Evolutionary conservation across 495 filamentous ascomycete species (phyloP).

Genomic region (Talaromyces proteolyticus): DNA sequence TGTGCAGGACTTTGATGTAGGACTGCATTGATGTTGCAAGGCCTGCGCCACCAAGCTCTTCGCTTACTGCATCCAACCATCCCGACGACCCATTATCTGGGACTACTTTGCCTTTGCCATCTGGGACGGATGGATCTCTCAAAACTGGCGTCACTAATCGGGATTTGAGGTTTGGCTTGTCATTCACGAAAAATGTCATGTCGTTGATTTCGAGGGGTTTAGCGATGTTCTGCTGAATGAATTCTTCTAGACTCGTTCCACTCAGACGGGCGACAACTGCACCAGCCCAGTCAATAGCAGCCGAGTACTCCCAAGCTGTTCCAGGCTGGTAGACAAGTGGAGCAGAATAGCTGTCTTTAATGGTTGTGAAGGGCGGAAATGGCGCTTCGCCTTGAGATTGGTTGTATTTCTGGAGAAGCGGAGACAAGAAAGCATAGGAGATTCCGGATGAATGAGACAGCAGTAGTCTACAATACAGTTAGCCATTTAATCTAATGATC

Average conservation of each 20-base stretch:
- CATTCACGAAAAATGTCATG: constrained; percentile 24
- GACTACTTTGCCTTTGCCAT: constrained; percentile 11
- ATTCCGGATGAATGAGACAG: constrained; percentile 7
- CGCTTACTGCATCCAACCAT: constrained; percentile 7
- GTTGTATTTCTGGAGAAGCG: constrained; percentile 3
- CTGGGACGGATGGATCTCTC: constrained; percentile 4
- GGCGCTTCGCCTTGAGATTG: background rate
- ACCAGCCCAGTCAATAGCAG: constrained; percentile 41
- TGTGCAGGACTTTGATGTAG: constrained; percentile 38
- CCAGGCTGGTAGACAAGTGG: constrained; percentile 41
- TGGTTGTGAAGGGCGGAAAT: background rate
- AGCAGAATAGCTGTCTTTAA: constrained; percentile 14
- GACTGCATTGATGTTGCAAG: constrained; percentile 34
- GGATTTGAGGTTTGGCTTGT: constrained; percentile 14
- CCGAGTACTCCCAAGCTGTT: constrained; percentile 36
- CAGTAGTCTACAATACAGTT: background rate
- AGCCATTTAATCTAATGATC: background rate
- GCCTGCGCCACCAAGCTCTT: constrained; percentile 46
- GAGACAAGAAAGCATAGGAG: constrained; percentile 11
- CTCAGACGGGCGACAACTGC: constrained; percentile 24
- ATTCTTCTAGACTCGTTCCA: constrained; percentile 30
- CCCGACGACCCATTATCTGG: constrained; percentile 6
- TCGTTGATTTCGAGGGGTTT: constrained; percentile 27
- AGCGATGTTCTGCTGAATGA: constrained; percentile 37
- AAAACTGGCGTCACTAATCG: constrained; percentile 14